Evolutionary conservation across 2,329 filamentous ascomycete genomes (phyloP).

Genomic region (Biscogniauxia mediterranea): DNA sequence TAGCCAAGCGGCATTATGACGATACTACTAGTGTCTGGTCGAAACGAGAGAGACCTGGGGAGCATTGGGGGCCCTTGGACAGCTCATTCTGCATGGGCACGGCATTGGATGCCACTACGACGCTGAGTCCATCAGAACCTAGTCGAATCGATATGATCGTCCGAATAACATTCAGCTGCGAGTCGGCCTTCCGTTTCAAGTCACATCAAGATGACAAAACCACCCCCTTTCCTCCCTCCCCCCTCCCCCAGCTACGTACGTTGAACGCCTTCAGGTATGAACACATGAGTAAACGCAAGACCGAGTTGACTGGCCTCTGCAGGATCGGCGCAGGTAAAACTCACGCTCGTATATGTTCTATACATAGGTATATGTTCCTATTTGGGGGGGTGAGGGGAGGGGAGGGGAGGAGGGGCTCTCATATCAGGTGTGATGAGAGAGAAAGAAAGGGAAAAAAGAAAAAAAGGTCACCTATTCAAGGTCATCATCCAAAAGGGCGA

Average conservation of each 20-base stretch:
- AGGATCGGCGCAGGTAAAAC: not conserved
- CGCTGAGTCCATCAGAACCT: not conserved
- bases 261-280: no score
- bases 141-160: not conserved
- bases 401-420: no score
- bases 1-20: not conserved
- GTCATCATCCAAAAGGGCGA: not conserved
- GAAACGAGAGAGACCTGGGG: not conserved
- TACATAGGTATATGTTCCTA: not conserved
- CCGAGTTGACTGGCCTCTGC: not conserved
- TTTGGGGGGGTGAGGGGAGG: no score
- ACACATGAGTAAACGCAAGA: not conserved
- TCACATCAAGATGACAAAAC: not conserved
- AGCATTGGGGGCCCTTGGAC: conserved; percentile 6
- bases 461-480: not conserved
- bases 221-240: no score
- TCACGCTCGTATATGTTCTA: not conserved
- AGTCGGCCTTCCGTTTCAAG: not conserved
- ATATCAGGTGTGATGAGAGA: no score
- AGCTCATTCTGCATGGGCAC: conserved; percentile 4
- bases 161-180: not conserved
- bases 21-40: not conserved
- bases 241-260: no score
- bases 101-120: not conserved
- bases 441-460: no score